Evolutionary conservation across 2,329 filamentous ascomycete genomes (phyloP).

Genomic region (Penicillium sp.): DNA sequence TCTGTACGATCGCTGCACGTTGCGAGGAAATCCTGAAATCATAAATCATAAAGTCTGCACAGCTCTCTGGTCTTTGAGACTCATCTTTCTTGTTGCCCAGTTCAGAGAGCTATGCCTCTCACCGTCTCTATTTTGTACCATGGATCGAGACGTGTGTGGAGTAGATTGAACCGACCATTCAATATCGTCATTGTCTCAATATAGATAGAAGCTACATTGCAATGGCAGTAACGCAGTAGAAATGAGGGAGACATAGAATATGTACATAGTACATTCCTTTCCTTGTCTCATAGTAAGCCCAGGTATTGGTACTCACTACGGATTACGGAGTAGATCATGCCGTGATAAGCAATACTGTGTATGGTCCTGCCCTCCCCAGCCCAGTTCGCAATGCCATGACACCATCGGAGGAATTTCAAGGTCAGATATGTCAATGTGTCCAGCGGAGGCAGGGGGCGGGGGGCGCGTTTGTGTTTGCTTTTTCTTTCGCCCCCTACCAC

Average conservation of each 20-base stretch:
- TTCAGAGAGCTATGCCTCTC: no score
- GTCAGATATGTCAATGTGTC: conserved; percentile 5
- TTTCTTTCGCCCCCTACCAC: neutral
- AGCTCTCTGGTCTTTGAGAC: no score
- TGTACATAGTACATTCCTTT: neutral
- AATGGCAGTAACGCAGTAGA: no score
- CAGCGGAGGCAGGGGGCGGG: conserved; percentile 1
- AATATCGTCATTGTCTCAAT: no score
- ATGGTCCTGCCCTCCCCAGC: neutral
- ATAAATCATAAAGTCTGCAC: neutral
- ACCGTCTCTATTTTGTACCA: neutral
- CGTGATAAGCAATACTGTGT: neutral
- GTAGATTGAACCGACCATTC: neutral
- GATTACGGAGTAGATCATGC: neutral
- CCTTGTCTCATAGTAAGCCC: neutral
- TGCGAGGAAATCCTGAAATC: neutral
- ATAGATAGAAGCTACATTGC: no score
- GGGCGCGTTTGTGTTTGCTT: conserved; percentile 4
- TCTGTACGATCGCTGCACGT: neutral
- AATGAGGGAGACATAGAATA: no score
- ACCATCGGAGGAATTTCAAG: neutral
- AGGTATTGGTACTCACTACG: neutral
- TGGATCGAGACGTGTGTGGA: neutral
- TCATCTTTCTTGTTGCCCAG: no score
- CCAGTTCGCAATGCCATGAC: conserved; percentile 1